phyloP scores from a whole-genome alignment of 441 rosid species.

The Syzygium malaccense region DNA sequence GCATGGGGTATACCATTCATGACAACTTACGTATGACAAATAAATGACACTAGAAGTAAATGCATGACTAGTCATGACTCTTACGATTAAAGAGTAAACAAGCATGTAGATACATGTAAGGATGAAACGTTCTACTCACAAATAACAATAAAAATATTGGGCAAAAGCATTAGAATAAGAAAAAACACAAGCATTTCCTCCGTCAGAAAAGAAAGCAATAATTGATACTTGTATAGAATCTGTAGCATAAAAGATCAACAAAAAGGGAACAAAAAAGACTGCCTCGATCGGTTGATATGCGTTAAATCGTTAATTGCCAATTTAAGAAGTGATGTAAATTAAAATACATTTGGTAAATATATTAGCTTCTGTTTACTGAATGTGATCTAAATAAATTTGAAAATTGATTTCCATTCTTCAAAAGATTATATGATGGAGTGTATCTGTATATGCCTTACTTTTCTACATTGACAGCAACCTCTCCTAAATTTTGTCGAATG shows the following conservation, averaged over 20 bases:
- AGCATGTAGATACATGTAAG: background rate
- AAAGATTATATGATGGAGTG: background rate
- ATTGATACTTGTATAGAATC: background rate
- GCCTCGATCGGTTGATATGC: rapidly evolving
- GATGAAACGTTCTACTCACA: background rate
- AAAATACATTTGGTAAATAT: background rate
- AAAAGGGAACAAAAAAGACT: background rate
- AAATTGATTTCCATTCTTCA: background rate
- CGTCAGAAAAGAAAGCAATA: background rate
- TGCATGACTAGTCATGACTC: background rate
- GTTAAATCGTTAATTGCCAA: background rate
- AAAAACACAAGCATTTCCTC: background rate
- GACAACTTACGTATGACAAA: background rate
- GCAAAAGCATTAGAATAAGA: background rate
- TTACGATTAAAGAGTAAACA: background rate
- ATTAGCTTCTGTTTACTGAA: background rate
- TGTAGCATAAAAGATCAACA: background rate
- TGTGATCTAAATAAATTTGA: background rate
- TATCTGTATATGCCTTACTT: background rate
- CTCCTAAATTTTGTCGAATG: background rate
- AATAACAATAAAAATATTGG: background rate
- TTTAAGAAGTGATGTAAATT: background rate
- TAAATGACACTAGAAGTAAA: background rate
- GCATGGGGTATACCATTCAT: background rate
- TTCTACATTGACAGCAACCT: background rate